phyloP scores from a whole-genome alignment of 2,329 filamentous ascomycete species.

The Clonostachys solani region DNA sequence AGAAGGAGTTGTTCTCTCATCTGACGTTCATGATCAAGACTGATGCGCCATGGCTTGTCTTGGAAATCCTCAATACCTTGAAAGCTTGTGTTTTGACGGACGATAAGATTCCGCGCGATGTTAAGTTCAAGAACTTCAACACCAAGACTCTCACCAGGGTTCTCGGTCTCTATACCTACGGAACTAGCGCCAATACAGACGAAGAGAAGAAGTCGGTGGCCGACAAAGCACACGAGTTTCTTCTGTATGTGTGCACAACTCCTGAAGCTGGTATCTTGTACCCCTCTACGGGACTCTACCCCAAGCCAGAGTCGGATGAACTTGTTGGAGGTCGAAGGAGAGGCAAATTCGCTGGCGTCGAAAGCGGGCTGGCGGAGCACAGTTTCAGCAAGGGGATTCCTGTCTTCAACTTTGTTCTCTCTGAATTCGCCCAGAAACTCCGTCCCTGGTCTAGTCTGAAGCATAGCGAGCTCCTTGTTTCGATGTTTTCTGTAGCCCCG shows the following conservation, averaged over 20 bases:
- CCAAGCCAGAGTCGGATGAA: constrained; percentile 58
- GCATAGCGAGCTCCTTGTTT: constrained; percentile 76
- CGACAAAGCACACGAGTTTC: constrained; percentile 68
- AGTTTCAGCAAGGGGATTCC: constrained; percentile 63
- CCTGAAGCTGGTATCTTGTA: constrained; percentile 70
- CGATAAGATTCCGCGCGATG: constrained; percentile 63
- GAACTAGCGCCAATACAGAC: constrained; percentile 35
- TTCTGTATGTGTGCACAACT: constrained; percentile 72
- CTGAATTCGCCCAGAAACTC: constrained; percentile 73
- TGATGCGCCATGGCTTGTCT: constrained; percentile 71
- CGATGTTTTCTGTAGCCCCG: constrained; percentile 76
- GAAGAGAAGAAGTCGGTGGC: constrained; percentile 50
- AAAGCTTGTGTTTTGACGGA: constrained; percentile 72
- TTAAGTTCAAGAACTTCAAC: constrained; percentile 74
- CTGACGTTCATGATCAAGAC: constrained; percentile 74
- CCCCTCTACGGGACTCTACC: constrained; percentile 79
- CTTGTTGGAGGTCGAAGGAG: constrained; percentile 3
- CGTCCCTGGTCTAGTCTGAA: constrained; percentile 78
- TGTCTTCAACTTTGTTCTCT: constrained; percentile 74
- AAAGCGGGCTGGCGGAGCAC: constrained; percentile 66
- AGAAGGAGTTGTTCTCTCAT: constrained; percentile 78
- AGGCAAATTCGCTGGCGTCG: constrained; percentile 47
- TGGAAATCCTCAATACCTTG: constrained; percentile 69
- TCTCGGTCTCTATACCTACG: constrained; percentile 64
- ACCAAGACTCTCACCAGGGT: constrained; percentile 70